phyloP scores from a whole-genome alignment of 495 filamentous ascomycete genomes.

The Trichoderma asperelloides region DNA sequence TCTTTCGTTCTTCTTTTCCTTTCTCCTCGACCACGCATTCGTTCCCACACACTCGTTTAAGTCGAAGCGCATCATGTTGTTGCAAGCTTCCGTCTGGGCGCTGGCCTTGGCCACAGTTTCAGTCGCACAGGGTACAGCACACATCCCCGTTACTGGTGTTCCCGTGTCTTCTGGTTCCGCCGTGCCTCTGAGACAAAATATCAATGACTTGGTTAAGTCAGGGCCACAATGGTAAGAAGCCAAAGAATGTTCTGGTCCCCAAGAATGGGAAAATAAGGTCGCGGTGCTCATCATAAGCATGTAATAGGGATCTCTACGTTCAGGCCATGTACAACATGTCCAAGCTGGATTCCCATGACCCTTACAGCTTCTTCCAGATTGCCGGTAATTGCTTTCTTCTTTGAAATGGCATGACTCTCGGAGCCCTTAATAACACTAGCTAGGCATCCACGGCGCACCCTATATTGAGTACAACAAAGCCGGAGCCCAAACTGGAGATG shows the following conservation, averaged over 20 bases:
- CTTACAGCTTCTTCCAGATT: slow-evolving; percentile 39
- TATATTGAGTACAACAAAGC: slow-evolving; percentile 39
- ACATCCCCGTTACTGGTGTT: slow-evolving; percentile 6
- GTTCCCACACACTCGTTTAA: background rate
- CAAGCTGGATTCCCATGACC: slow-evolving; percentile 28
- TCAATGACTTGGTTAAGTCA: slow-evolving; percentile 27
- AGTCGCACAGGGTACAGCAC: background rate
- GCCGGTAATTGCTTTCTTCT: slow-evolving; percentile 26
- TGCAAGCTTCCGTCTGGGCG: background rate
- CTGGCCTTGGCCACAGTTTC: slow-evolving; percentile 7
- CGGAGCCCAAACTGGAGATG: slow-evolving; percentile 24
- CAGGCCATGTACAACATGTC: slow-evolving; percentile 34
- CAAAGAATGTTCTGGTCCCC: background rate
- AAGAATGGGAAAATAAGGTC: slow-evolving; percentile 9
- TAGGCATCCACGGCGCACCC: slow-evolving; percentile 45
- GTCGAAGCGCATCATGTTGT: background rate
- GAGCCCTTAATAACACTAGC: background rate
- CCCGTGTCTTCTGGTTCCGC: background rate
- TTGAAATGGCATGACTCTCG: slow-evolving; percentile 13
- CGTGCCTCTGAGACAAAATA: slow-evolving; percentile 26
- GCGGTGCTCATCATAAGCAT: slow-evolving; percentile 3
- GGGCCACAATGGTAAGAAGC: slow-evolving; percentile 30
- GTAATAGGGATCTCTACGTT: slow-evolving; percentile 35
- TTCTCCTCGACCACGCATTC: background rate
- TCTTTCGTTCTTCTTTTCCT: background rate